Conservation (phyloP, 2,329 filamentous ascomycete genomes). For the Botryosphaeria agaves region DNA sequence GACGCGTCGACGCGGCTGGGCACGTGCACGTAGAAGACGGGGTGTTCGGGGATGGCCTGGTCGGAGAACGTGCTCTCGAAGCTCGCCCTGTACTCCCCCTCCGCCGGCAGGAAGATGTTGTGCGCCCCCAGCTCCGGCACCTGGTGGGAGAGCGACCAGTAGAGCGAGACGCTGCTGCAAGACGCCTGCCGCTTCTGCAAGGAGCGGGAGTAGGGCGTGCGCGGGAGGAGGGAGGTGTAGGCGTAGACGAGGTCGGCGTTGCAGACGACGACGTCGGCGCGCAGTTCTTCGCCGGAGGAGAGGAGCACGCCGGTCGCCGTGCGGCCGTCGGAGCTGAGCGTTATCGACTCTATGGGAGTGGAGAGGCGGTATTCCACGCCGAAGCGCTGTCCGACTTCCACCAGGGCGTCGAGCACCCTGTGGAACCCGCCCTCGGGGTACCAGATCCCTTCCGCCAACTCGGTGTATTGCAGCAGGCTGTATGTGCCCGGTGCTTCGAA, state of each 20-base stretch:
- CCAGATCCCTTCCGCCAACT: conserved; percentile 60
- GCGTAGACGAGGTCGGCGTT: conserved; percentile 62
- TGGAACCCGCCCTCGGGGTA: conserved; percentile 58
- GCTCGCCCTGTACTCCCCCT: conserved; percentile 50
- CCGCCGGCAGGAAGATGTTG: conserved; percentile 63
- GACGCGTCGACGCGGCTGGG: conserved; percentile 50
- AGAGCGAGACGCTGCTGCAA: conserved; percentile 61
- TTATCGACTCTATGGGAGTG: conserved; percentile 37
- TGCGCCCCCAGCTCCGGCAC: conserved; percentile 49
- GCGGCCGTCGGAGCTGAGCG: conserved; percentile 33
- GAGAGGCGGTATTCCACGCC: conserved; percentile 47
- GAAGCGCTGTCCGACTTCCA: conserved; percentile 39
- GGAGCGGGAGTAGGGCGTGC: conserved; percentile 22
- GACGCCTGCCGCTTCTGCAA: conserved; percentile 37
- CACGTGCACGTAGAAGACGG: conserved; percentile 64
- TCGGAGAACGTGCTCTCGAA: conserved; percentile 61
- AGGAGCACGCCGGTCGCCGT: conserved; percentile 42
- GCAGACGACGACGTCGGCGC: conserved; percentile 49
- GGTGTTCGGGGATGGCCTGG: conserved; percentile 47
- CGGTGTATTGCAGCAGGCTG: conserved; percentile 56
- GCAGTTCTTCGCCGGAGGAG: conserved; percentile 36
- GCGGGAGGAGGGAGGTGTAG: conserved; percentile 51
- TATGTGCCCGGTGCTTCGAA: conserved; percentile 63
- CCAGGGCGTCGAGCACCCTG: conserved; percentile 43
- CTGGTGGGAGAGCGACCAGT: conserved; percentile 47